Evolutionary conservation across 768 basidiomycete genomes (phyloP), one percentile per base, ranked within the genome.

Genomic region (Calocera cornea): DNA sequence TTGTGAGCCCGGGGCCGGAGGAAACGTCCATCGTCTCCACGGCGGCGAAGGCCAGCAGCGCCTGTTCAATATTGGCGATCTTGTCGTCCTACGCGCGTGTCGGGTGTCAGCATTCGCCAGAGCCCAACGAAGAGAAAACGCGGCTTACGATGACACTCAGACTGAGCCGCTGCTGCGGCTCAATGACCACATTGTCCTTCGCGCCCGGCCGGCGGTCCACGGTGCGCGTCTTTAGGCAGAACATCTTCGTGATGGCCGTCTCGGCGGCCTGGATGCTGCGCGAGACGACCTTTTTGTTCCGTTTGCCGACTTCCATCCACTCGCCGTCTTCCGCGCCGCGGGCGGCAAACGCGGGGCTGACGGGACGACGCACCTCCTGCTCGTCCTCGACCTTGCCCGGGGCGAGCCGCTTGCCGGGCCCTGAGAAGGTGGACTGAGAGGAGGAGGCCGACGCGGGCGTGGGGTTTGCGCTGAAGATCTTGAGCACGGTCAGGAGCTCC

Each of bases 291-390:
- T 81, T 84, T 72, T 87, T 83, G 73, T 97, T 95, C 74, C 86
- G 86, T 77, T 86, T 90, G 31, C 94, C 95, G 0, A 99, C 94
- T 77, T 99, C 95, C 29, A 89, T 76, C 95, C 95, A 97, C 0
- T 60, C 54, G 54, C 87, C 91, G 36, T 88, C 87, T 19, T 84
- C 86, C 34, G 79, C 80, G 69, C 41, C 2, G 2, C 68, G 2
- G 3, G 63, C 63, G 44, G 27, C 34, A 34, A 64, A 31, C 14
- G 66, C 70, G 0, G 76, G 76, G 63, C 73, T 74, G 34, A 76
- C 72, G 1, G 76, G 75, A 36, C 76, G 67, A 5, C 67, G 36
- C 22, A 77, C 75, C 64, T 74, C 72, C 29, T 72, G 68, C 41
- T 74, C 72, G 38, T 75, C 73, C 0, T 64, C 65, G 27, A 65